A percentile compares a stretch with the other conserved stretches of the same genome.
Conservation (phyloP, 768 basidiomycete genomes). For the Astraeus odoratus region DNA sequence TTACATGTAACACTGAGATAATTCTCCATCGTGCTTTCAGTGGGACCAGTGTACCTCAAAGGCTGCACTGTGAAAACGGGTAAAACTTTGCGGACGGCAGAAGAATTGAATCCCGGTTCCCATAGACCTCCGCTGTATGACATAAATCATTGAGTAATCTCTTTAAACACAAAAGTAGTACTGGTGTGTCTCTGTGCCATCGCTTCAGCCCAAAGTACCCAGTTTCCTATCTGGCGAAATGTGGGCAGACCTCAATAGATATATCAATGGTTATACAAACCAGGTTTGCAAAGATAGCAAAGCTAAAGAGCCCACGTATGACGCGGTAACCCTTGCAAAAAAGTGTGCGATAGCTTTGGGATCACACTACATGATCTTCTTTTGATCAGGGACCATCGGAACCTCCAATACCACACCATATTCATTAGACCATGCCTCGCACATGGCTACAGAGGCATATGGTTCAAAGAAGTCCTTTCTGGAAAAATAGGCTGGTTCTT, state of each 20-base stretch:
- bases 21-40: slow-evolving; percentile 14
- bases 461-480: not conserved
- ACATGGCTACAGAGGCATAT: slow-evolving; percentile 13
- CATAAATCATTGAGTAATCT: not conserved
- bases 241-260: not conserved
- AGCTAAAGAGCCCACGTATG: slow-evolving; percentile 35
- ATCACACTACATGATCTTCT: slow-evolving; percentile 32
- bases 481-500: too few species aligned
- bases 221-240: slow-evolving; percentile 11
- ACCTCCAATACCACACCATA: slow-evolving; percentile 40
- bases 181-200: not conserved
- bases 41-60: slow-evolving; percentile 19
- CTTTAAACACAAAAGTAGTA: too few species aligned
- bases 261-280: slow-evolving; percentile 12
- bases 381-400: slow-evolving; percentile 30
- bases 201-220: not conserved
- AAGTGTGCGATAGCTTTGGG: slow-evolving; percentile 44
- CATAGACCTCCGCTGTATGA: slow-evolving; percentile 21
- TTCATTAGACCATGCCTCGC: slow-evolving; percentile 36
- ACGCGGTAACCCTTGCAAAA: slow-evolving; percentile 40
- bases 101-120: slow-evolving; percentile 20
- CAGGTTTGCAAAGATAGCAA: slow-evolving; percentile 28
- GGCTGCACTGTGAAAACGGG: too few species aligned
- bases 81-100: slow-evolving; percentile 15
- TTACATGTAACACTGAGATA: slow-evolving; percentile 7